A percentile compares a stretch with the other conserved stretches of the same genome.
These are phyloP conservation scores for Prunus yedoensis DNA, from an alignment of 331 rosid genomes.

Conservation along the genomic window DNA sequence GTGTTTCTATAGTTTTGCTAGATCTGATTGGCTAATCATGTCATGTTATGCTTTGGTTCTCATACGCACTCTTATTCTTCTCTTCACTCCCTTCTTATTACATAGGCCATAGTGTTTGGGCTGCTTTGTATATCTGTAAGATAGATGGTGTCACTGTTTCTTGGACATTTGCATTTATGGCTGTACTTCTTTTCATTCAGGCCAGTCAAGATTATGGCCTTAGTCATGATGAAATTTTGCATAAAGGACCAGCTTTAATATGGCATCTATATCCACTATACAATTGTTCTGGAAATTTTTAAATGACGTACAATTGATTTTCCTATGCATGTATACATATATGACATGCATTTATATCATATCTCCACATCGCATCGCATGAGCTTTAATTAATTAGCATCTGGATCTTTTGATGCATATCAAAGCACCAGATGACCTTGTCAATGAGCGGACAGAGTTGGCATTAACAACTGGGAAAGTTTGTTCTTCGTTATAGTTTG, in stretches of 20 bases:
- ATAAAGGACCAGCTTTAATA: background rate
- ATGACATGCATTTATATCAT: too few species aligned
- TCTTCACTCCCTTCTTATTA: background rate
- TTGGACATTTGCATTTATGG: background rate
- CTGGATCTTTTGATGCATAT: slow-evolving; percentile 29
- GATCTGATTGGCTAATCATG: background rate
- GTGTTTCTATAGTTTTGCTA: background rate
- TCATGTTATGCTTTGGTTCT: background rate
- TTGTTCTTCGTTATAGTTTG: slow-evolving; percentile 42
- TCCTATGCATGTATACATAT: too few species aligned
- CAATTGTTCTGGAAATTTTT: too few species aligned
- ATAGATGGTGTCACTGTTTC: background rate
- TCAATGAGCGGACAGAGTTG: slow-evolving; percentile 39
- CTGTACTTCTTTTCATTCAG: background rate
- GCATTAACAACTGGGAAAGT: slow-evolving; percentile 44
- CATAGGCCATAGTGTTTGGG: background rate
- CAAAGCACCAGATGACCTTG: slow-evolving; percentile 44
- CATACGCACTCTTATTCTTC: background rate
- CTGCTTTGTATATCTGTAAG: background rate
- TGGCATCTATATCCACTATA: background rate
- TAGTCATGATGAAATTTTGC: slow-evolving; percentile 2
- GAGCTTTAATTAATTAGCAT: slow-evolving; percentile 23
- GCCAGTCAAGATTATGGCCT: background rate
- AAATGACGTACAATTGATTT: too few species aligned
- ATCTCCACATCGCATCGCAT: too few species aligned